Conservation (phyloP, 2,329 filamentous ascomycete species). For the Calonectria hawksworthii region DNA sequence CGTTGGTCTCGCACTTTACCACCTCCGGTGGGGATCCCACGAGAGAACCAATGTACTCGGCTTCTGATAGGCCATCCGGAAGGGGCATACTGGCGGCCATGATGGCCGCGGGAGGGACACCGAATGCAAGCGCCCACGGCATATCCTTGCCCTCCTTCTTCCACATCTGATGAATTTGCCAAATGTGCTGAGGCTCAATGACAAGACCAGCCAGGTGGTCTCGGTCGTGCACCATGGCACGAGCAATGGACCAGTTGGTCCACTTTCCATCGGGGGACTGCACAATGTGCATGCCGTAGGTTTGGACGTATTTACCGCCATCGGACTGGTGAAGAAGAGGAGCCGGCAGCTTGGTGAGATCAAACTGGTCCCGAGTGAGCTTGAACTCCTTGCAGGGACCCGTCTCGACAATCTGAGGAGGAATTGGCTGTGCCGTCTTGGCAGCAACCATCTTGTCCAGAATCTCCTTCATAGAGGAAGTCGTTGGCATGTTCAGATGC, state of each 20-base stretch:
- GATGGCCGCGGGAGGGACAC: constrained; percentile 64
- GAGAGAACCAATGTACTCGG: constrained; percentile 63
- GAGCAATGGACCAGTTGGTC: constrained; percentile 63
- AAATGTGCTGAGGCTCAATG: constrained; percentile 61
- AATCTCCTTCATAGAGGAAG: constrained; percentile 50
- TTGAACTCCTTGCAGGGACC: constrained; percentile 37
- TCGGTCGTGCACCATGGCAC: constrained; percentile 62
- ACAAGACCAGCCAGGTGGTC: constrained; percentile 58
- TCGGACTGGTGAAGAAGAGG: constrained; percentile 60
- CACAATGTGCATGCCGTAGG: constrained; percentile 64
- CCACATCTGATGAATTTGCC: constrained; percentile 63
- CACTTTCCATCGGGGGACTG: constrained; percentile 61
- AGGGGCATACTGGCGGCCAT: constrained; percentile 64
- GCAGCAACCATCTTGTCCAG: constrained; percentile 57
- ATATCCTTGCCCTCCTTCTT: constrained; percentile 58
- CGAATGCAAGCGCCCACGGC: constrained; percentile 63
- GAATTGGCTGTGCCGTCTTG: constrained; percentile 48
- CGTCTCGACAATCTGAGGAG: constrained; percentile 49
- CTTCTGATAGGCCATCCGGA: constrained; percentile 63
- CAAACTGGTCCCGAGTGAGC: constrained; percentile 31
- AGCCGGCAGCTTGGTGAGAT: constrained; percentile 56
- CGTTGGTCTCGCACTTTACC: constrained; percentile 66
- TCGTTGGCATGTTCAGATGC: constrained; percentile 54
- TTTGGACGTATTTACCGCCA: constrained; percentile 66
- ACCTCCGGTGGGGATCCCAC: constrained; percentile 60